phyloP scores from a whole-genome alignment of 805 yeast species.

The Teunomyces cretensis region DNA sequence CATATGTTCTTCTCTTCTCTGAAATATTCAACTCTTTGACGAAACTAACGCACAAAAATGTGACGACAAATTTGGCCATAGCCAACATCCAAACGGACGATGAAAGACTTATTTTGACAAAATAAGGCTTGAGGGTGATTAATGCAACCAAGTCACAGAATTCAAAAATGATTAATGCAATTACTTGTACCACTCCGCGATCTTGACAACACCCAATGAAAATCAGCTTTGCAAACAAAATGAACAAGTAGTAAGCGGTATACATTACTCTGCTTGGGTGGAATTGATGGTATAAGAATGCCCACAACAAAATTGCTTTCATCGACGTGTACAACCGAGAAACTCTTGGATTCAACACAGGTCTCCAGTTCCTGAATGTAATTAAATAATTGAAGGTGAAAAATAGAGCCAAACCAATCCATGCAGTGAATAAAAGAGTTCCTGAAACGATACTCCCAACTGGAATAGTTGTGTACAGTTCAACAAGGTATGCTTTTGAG shows the following conservation, averaged over 20 bases:
- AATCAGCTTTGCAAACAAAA: constrained; percentile 33
- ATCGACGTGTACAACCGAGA: constrained; percentile 47
- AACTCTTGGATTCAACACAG: constrained; percentile 18
- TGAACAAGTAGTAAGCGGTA: constrained; percentile 35
- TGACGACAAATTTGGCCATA: constrained; percentile 37
- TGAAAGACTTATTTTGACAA: constrained; percentile 24
- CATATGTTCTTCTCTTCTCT: constrained; percentile 40
- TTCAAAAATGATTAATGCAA: constrained; percentile 37
- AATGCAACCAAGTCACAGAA: constrained; percentile 22
- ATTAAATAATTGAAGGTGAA: constrained; percentile 30
- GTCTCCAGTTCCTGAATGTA: constrained; percentile 15
- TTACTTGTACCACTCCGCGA: constrained; percentile 46
- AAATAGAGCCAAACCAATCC: constrained; percentile 20
- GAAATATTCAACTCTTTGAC: constrained; percentile 32
- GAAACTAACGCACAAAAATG: constrained; percentile 45
- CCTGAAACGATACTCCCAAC: constrained; percentile 27
- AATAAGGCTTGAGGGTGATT: constrained; percentile 27
- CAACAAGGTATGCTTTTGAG: background rate
- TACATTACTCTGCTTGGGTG: constrained; percentile 42
- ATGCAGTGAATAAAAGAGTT: constrained; percentile 23
- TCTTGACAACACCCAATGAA: constrained; percentile 46
- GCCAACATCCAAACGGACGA: constrained; percentile 35
- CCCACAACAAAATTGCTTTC: constrained; percentile 47
- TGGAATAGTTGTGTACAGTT: constrained; percentile 2
- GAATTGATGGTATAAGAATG: constrained; percentile 42